These are phyloP conservation scores for Fusarium succisae DNA, from an alignment of 2,329 filamentous ascomycete species.

Conservation along the genomic window DNA sequence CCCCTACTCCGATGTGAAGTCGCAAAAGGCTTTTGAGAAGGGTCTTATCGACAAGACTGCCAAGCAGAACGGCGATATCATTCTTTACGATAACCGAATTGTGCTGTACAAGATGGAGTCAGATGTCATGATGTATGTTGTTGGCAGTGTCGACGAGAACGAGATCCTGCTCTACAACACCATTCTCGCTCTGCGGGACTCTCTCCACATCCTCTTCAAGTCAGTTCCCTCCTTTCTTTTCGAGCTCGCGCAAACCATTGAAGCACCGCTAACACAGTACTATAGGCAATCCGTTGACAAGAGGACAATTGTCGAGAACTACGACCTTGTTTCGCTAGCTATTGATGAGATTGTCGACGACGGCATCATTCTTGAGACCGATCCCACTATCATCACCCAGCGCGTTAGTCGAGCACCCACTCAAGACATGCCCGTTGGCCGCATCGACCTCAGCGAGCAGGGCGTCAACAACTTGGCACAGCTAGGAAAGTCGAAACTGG, in stretches of 20 bases:
- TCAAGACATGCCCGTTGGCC: slow-evolving; percentile 91
- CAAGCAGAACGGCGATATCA: slow-evolving; percentile 95
- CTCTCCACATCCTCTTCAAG: slow-evolving; percentile 92
- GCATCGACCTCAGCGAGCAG: slow-evolving; percentile 95
- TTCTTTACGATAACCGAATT: slow-evolving; percentile 95
- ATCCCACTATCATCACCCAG: slow-evolving; percentile 92
- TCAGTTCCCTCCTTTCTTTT: slow-evolving; percentile 53
- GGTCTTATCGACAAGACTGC: slow-evolving; percentile 94
- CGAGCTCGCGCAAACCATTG: background rate
- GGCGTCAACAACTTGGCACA: slow-evolving; percentile 94
- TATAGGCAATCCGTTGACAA: slow-evolving; percentile 93
- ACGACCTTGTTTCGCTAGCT: slow-evolving; percentile 91
- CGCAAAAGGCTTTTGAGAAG: slow-evolving; percentile 97
- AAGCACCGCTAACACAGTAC: slow-evolving; percentile 10
- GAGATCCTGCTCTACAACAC: slow-evolving; percentile 97
- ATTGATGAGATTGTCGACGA: slow-evolving; percentile 97
- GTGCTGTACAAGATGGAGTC: slow-evolving; percentile 98
- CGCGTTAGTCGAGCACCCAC: slow-evolving; percentile 91
- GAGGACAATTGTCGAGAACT: slow-evolving; percentile 97
- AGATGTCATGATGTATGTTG: slow-evolving; percentile 95
- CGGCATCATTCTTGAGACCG: slow-evolving; percentile 96
- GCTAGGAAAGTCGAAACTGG: slow-evolving; percentile 90
- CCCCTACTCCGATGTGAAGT: slow-evolving; percentile 88
- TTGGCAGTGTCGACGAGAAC: slow-evolving; percentile 92
- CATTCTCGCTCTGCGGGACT: slow-evolving; percentile 88